Evolutionary conservation across 345 rosid genomes (phyloP).

Genomic region (Luvunga scandens): DNA sequence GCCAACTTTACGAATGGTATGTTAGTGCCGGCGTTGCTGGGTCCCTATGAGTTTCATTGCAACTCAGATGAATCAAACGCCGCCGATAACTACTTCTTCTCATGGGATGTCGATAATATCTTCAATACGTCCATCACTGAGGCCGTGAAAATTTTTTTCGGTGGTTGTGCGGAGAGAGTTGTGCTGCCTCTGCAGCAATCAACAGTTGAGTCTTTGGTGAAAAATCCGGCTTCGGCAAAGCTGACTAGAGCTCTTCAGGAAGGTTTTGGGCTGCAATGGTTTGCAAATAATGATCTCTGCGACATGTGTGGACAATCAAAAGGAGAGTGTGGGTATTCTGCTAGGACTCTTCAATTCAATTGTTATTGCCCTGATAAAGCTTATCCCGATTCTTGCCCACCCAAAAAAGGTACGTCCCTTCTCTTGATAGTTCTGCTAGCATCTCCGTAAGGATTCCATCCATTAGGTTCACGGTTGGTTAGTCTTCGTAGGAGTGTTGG

Average conservation of each 20-base stretch:
- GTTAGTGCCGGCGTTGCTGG: not conserved
- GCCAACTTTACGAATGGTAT: not conserved
- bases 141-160: not conserved
- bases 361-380: slow-evolving; percentile 19
- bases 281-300: not conserved
- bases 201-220: not conserved
- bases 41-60: not conserved
- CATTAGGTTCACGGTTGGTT: too few species aligned
- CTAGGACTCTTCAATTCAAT: not conserved
- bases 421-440: too few species aligned
- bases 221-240: not conserved
- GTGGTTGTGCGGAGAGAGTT: not conserved
- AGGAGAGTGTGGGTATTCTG: slow-evolving; percentile 20
- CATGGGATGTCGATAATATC: not conserved
- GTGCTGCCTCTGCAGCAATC: not conserved
- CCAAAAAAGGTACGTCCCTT: not conserved
- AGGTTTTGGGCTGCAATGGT: slow-evolving; percentile 24
- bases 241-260: not conserved
- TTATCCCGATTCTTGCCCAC: not conserved
- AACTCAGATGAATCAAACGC: not conserved
- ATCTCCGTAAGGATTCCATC: too few species aligned
- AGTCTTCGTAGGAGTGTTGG: too few species aligned
- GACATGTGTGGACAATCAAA: not conserved
- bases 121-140: not conserved
- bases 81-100: not conserved